A percentile compares a stretch with the other conserved stretches of the same genome.
Evolutionary conservation across 345 rosid species (phyloP).

Genomic region (Nephelium lappaceum): DNA sequence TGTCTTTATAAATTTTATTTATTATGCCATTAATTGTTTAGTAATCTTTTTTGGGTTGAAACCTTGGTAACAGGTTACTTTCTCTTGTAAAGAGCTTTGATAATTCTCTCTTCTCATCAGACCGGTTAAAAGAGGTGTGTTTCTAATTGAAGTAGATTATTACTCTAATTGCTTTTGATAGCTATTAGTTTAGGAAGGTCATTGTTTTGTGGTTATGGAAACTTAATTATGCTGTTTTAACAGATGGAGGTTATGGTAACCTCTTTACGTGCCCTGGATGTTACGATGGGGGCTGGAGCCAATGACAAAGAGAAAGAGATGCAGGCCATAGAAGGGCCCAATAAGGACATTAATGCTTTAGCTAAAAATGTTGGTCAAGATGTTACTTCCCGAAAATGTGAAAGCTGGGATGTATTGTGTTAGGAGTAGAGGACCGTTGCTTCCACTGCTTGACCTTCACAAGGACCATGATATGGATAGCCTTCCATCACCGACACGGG

Average conservation of each 20-base stretch:
- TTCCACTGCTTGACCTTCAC: slow-evolving; percentile 90
- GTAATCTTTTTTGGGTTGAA: slow-evolving; percentile 5
- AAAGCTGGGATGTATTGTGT: slow-evolving; percentile 42
- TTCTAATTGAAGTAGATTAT: slow-evolving; percentile 9
- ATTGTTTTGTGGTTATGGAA: slow-evolving; percentile 23
- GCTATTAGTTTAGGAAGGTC: slow-evolving; percentile 16
- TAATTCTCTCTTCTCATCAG: slow-evolving; percentile 52
- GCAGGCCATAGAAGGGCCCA: slow-evolving; percentile 23
- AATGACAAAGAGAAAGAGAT: slow-evolving; percentile 39
- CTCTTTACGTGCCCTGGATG: slow-evolving; percentile 33
- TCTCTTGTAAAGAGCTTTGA: slow-evolving; percentile 48
- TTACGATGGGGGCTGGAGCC: slow-evolving; percentile 25
- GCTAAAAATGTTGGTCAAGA: slow-evolving; percentile 30
- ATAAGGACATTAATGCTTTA: slow-evolving; percentile 34
- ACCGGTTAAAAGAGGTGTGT: slow-evolving; percentile 70
- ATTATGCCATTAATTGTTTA: slow-evolving; percentile 5
- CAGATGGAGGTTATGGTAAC: slow-evolving; percentile 66
- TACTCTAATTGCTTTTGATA: not conserved
- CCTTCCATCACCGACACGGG: slow-evolving; percentile 95
- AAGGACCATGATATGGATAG: slow-evolving; percentile 93
- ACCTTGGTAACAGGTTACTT: slow-evolving; percentile 59
- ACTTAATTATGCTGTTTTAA: slow-evolving; percentile 26
- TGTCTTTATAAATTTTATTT: not conserved
- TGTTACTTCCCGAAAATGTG: slow-evolving; percentile 14
- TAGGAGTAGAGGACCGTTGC: slow-evolving; percentile 55